A percentile compares a stretch with the other conserved stretches of the same genome.
phyloP scores from a whole-genome alignment of 2,329 filamentous ascomycete species.

The Cladosporium colombiae region DNA sequence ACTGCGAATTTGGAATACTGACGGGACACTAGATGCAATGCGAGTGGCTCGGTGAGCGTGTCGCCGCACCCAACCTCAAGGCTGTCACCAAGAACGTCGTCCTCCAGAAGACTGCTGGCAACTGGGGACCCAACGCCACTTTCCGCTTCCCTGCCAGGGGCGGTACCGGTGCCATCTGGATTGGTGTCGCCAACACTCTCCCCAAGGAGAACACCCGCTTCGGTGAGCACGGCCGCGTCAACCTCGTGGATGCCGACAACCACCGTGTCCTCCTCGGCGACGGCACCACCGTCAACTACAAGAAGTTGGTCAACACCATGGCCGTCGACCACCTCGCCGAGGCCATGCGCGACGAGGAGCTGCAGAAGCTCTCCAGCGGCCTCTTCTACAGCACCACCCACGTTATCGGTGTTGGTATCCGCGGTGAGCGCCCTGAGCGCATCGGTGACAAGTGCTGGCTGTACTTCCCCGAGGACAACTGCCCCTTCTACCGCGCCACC shows the following conservation, averaged over 20 bases:
- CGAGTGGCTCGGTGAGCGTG: conserved; percentile 96
- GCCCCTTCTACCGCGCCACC: conserved; percentile 98
- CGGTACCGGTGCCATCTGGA: conserved; percentile 98
- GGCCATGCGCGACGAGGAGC: conserved; percentile 82
- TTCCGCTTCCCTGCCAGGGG: conserved; percentile 97
- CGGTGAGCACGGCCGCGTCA: conserved; percentile 79
- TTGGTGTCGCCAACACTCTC: conserved; percentile 88
- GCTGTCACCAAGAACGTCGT: conserved; percentile 90
- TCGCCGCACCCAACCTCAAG: conserved; percentile 95
- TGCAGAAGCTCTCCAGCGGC: conserved; percentile 79
- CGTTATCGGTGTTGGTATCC: conserved; percentile 93
- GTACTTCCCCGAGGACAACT: conserved; percentile 99
- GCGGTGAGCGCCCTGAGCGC: conserved; percentile 85
- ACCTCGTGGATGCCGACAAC: conserved; percentile 80
- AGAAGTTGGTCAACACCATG: conserved; percentile 95
- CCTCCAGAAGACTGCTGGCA: conserved; percentile 90
- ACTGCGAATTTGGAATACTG: conserved; percentile 19
- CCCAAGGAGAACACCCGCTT: conserved; percentile 90
- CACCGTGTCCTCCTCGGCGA: conserved; percentile 82
- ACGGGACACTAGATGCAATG: conserved; percentile 81
- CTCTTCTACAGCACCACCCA: conserved; percentile 97
- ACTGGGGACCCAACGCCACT: conserved; percentile 97
- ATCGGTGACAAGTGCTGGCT: conserved; percentile 99
- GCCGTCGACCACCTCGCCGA: conserved; percentile 85
- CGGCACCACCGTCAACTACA: conserved; percentile 85